Base-by-base conservation (phyloP, 2,329 filamentous ascomycete genomes). In the Trichophyton schoenleinii region DNA sequence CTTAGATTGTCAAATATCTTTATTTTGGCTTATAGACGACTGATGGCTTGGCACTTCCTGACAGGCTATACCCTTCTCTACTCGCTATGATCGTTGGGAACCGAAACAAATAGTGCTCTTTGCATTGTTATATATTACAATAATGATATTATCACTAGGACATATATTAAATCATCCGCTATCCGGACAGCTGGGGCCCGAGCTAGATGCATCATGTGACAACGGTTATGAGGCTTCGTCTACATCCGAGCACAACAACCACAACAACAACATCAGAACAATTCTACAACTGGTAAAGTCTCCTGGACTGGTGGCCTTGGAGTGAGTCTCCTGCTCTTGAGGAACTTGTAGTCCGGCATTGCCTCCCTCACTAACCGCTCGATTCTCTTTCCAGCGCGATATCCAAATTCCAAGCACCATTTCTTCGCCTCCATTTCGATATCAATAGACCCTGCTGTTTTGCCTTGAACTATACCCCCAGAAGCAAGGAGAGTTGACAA, bases 271-370 rank as follows among this genome's bases (percentile, higher is more conserved):
- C 41, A 6, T n/a, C 4, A 44, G 41, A n/a, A 20, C 41, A 20
- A 4, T n/a, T 44, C 15, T 7, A 44, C n/a, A n/a, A 44, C 41
- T 44, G 11, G n/a, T 7, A 18, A 15, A n/a, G 41, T 13, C n/a
- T 44, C 41, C 15, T 44, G 41, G 41, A 2, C n/a, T 6, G 15
- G 6, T n/a, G 41, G 41, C 7, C 41, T 44, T 2, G 49, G 18
- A 6, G 57, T 63, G 41, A 64, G 22, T 49, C 58, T 60, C 41
- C 22, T 61, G 6, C 64, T 69, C 62, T 67, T 70, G 58, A 77
- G 59, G 63, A 71, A 76, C 63, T 74, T 70, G 66, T 77, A 77
- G 59, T 76, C 73, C 20, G 69, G 67, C 73, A 76, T 74, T 0
- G 73, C 70, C 34, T 67, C 67, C 42, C 63, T 25, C 13, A 73